A percentile compares a stretch with the other conserved stretches of the same genome.
These are phyloP conservation scores for Nakataea oryzae DNA, from an alignment of 2,329 filamentous ascomycete species.

Conservation along the genomic window DNA sequence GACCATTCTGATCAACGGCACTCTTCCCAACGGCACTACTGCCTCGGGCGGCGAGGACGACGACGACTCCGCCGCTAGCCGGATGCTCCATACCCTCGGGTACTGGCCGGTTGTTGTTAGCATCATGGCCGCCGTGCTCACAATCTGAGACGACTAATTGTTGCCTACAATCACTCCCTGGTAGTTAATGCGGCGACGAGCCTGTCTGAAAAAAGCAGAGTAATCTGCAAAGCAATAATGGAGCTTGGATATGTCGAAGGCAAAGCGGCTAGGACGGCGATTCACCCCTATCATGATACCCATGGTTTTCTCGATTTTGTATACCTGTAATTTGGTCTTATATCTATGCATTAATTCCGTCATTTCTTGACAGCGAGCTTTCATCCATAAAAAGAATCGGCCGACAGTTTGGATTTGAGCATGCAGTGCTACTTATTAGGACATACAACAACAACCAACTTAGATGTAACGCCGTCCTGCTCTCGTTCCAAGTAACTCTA, in stretches of 20 bases:
- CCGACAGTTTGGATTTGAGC: too few species aligned
- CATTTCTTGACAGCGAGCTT: too few species aligned
- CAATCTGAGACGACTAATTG: not conserved
- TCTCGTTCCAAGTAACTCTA: too few species aligned
- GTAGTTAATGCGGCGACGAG: not conserved
- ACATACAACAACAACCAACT: too few species aligned
- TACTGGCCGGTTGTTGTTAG: conserved; percentile 39
- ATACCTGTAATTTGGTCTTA: too few species aligned
- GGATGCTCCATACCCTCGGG: conserved; percentile 28
- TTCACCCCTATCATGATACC: not conserved
- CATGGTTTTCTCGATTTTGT: not conserved
- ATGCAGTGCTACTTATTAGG: too few species aligned
- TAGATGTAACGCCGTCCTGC: too few species aligned
- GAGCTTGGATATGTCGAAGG: not conserved
- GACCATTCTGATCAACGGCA: conserved; percentile 66
- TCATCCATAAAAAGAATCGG: too few species aligned
- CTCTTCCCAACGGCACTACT: conserved; percentile 57
- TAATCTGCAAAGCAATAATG: not conserved
- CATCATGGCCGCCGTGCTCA: conserved; percentile 20
- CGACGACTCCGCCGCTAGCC: conserved; percentile 21
- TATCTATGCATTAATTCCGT: too few species aligned
- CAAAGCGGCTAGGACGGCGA: not conserved
- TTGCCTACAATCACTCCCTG: not conserved
- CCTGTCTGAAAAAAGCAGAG: not conserved
- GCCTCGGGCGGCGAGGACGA: conserved; percentile 32